Conservation (phyloP, 176 grass and related monocot species). For the Pontederia paniculata region DNA sequence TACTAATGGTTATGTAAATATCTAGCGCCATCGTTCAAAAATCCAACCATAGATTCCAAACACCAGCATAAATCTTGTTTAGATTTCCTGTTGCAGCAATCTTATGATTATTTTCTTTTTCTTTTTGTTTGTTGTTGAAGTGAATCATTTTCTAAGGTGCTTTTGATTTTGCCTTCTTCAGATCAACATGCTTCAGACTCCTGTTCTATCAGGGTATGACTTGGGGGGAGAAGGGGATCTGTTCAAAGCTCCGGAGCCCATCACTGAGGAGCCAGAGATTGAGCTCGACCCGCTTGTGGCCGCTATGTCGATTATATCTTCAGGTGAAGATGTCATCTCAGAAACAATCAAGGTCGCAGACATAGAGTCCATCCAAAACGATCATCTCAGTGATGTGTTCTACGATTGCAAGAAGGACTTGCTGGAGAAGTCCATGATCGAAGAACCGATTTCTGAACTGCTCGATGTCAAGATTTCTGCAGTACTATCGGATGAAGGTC, state of each 20-base stretch:
- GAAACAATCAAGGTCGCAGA: slow-evolving; percentile 37
- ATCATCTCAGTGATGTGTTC: slow-evolving; percentile 48
- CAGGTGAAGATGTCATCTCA: slow-evolving; percentile 28
- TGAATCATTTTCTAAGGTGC: slow-evolving; percentile 10
- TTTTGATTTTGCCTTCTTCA: slow-evolving; percentile 25
- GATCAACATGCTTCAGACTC: slow-evolving; percentile 43
- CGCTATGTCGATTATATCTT: slow-evolving; percentile 74
- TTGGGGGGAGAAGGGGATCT: slow-evolving; percentile 86
- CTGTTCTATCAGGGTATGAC: slow-evolving; percentile 64
- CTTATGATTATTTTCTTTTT: not conserved
- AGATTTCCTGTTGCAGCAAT: too few relatives aligned
- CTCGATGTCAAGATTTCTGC: slow-evolving; percentile 82
- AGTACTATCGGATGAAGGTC: slow-evolving; percentile 50
- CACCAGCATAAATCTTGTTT: too few relatives aligned
- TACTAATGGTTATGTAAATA: too few relatives aligned
- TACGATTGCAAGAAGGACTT: slow-evolving; percentile 86
- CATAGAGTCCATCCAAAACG: slow-evolving; percentile 40
- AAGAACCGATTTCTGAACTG: slow-evolving; percentile 75
- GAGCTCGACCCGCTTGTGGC: slow-evolving; percentile 44
- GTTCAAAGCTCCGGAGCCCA: slow-evolving; percentile 80
- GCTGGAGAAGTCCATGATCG: slow-evolving; percentile 66
- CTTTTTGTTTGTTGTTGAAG: not conserved
- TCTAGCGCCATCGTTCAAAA: too few relatives aligned
- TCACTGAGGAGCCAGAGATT: slow-evolving; percentile 51
- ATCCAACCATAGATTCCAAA: too few relatives aligned